Evolutionary conservation across 352 stramenopile genomes (phyloP), one percentile per base, ranked within the genome.

Genomic region (Phytophthora palmivora): DNA sequence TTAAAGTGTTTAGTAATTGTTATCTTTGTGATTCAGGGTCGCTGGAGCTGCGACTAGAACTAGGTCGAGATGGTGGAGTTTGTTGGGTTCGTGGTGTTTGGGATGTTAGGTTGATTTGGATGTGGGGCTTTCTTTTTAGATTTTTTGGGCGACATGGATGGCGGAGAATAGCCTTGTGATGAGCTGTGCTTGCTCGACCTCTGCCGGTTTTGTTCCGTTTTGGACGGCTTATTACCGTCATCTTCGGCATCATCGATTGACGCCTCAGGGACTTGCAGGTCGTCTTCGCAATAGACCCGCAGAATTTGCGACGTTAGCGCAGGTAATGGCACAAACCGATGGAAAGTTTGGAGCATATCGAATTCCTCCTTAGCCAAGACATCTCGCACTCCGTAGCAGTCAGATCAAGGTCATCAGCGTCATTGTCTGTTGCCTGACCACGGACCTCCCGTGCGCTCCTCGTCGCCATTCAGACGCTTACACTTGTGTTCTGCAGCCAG

Each of bases 281-380:
- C 79, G 32, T 85, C 73, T 16, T 89, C 79, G 18, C 78, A 86
- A 15, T 76, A 51, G 1, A 89, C 66, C 10, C 70, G 79, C 42
- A 89, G 11, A 46, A 87, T 85, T 18, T 74, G 74, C 2, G 79
- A 82, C 2, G 69, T 70, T 18, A 89, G 52, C 24, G 79, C 79
- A 6, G 79, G 79, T 34, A 89, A 46, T 4, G 79, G 75, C 32
- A 89, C 72, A 12, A 87, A 71, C 14, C 72, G 72, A 53, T 89
- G 79, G 36, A 89, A 78, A 9, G 74, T 45, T 57, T 83, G 76
- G 9, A 88, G 65, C 67, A 85, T 70, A 19, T 82, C 74, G 38
- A 86, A 84, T 8, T 88, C 79, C 5, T 83, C 74, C 28, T 74
- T 76, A 1, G 69, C 78, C 18, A 88, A 46, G 15, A 85, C 49